Base-by-base conservation (phyloP, 1,139 yeast genomes). In the Scheffersomyces parashehatae region DNA sequence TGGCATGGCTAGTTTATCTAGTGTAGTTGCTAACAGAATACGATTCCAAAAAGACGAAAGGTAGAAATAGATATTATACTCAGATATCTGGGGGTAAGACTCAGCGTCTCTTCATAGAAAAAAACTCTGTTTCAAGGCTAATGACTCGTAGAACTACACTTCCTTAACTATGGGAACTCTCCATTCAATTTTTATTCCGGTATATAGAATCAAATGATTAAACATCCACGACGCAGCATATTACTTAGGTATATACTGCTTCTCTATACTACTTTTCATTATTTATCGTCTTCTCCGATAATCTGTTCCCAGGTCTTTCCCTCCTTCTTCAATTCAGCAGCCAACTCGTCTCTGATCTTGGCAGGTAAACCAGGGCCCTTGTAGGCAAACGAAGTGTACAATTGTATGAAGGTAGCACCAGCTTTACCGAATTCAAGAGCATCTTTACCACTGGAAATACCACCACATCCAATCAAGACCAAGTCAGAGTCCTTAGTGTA, bases 391-490 rank as follows among this genome's bases (percentile, higher is more conserved):
- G 96, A 83, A 9, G 98, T 91, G 67, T 90, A 90, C 42, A 89
- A 67, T 64, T 91, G 88, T 37, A 91, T 82, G 59, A 84, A 88
- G 29, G 87, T 78, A 11, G 99, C 98, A 47, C 99, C 99, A 1
- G 97, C 97, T 57, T 79, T 82, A 30, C 95, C 97, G 65, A 85
- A 93, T 54, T 91, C 98, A 42, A 91, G 69, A 1, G 91, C 97
- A 61, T 91, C 98, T 54, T 82, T 75, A 45, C 96, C 98, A 32
- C 73, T 68, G 26, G 87, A 73, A 53, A 91, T 89, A 50, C 99
- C 99, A 43, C 99, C 99, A 66, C 97, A 90, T 24, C 98, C 99
- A 51, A 91, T 79, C 39, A 91, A 75, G 1, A 90, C 88, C 49
- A 90, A 67, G 42, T 79, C 71, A 7, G 83, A 75, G 48, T 81